Evolutionary conservation across 2,329 filamentous ascomycete species (phyloP).

Genomic region (Monilinia aucupariae): DNA sequence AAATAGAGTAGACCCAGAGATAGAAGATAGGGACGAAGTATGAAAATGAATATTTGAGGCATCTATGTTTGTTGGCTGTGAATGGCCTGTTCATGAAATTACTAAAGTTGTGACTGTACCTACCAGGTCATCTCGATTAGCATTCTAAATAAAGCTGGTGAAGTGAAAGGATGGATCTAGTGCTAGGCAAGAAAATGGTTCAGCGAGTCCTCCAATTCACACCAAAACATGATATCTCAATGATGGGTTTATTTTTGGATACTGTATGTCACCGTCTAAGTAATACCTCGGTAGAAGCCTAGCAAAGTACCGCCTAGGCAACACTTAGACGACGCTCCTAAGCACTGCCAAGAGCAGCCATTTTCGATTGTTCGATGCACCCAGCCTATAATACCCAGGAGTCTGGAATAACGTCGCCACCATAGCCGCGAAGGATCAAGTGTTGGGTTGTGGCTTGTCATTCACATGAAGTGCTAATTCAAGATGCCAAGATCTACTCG

Average conservation of each 20-base stretch:
- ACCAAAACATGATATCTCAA: neutral
- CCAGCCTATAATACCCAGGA: neutral
- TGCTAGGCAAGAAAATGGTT: too few species aligned
- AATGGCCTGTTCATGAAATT: neutral
- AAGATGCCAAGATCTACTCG: neutral
- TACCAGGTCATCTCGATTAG: neutral
- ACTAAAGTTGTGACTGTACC: neutral
- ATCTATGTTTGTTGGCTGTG: neutral
- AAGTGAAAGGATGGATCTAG: neutral
- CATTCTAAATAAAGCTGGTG: too few species aligned
- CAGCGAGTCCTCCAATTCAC: neutral
- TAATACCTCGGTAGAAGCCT: neutral
- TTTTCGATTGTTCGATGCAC: neutral
- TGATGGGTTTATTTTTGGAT: too few species aligned
- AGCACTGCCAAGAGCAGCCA: neutral
- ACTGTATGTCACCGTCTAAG: neutral
- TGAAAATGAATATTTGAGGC: neutral
- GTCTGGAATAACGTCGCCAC: neutral
- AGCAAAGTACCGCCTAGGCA: neutral
- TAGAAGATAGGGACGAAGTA: neutral
- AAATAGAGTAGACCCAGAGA: neutral
- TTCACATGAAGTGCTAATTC: neutral
- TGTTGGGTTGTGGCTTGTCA: neutral
- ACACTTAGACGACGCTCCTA: neutral
- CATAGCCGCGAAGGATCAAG: neutral